These are phyloP conservation scores for Asterophora parasitica DNA, from an alignment of 768 basidiomycete genomes.

Conservation along the genomic window DNA sequence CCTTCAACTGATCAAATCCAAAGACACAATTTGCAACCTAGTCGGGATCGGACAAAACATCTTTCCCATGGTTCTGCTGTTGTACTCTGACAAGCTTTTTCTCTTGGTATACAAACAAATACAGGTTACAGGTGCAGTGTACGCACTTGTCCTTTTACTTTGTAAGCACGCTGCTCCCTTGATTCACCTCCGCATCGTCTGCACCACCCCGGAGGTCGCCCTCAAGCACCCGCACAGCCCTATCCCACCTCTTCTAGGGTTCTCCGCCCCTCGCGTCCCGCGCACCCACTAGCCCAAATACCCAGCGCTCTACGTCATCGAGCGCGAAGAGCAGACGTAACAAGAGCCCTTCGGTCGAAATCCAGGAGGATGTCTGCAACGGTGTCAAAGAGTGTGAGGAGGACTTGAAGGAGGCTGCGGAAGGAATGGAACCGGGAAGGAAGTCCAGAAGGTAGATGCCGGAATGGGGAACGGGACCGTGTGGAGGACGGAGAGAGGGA, in stretches of 20 bases:
- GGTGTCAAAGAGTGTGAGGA: no score
- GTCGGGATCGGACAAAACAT: no score
- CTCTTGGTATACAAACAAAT: no score
- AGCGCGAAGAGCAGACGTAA: slow-evolving; percentile 25
- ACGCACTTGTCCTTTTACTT: background rate
- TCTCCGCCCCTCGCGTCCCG: slow-evolving; percentile 48
- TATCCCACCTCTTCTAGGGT: slow-evolving; percentile 50
- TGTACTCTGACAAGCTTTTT: no score
- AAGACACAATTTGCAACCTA: no score
- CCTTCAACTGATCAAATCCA: no score
- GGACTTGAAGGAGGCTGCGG: no score
- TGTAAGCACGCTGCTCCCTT: background rate
- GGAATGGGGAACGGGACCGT: slow-evolving; percentile 12
- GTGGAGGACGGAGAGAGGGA: slow-evolving; percentile 16
- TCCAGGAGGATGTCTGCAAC: no score
- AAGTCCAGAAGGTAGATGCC: background rate
- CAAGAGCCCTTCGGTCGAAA: slow-evolving; percentile 3
- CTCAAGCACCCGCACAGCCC: slow-evolving; percentile 21
- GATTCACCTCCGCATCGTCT: background rate
- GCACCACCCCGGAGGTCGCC: background rate
- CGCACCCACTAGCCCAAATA: slow-evolving; percentile 36
- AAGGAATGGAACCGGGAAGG: no score
- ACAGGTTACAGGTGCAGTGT: no score
- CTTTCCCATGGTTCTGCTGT: no score
- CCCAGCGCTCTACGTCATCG: slow-evolving; percentile 31